Evolutionary conservation across 306 rosid species (phyloP).

Genomic region (Myrica gale): DNA sequence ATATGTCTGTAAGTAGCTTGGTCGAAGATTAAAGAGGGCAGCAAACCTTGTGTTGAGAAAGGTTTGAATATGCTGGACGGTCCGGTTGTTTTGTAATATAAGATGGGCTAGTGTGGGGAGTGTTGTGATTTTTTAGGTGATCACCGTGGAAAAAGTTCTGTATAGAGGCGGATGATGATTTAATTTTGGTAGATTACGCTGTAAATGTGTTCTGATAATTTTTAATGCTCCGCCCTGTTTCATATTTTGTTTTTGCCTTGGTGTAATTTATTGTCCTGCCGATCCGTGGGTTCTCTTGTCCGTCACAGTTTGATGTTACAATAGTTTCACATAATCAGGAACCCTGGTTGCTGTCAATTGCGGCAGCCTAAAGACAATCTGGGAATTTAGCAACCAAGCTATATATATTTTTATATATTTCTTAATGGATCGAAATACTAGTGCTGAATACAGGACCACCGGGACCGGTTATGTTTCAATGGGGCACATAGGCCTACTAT

Average conservation of each 20-base stretch:
- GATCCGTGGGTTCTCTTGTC: background rate
- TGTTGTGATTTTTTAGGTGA: slow-evolving; percentile 39
- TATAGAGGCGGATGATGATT: slow-evolving; percentile 39
- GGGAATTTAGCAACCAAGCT: no score
- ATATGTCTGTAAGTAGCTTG: slow-evolving; percentile 35
- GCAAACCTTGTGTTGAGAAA: slow-evolving; percentile 53
- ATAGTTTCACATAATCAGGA: background rate
- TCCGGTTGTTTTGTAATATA: slow-evolving; percentile 45
- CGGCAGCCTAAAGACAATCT: background rate
- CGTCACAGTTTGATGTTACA: no score
- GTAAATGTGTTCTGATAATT: slow-evolving; percentile 45
- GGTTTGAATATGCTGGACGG: slow-evolving; percentile 45
- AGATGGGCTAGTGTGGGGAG: slow-evolving; percentile 27
- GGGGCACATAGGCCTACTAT: no score
- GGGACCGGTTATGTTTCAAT: no score
- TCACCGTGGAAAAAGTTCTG: slow-evolving; percentile 43
- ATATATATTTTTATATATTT: no score
- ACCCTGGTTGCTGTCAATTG: background rate
- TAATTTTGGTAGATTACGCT: slow-evolving; percentile 37
- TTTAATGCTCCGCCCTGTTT: background rate
- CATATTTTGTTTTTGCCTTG: background rate
- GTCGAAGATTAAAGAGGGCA: slow-evolving; percentile 28
- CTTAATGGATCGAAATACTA: no score
- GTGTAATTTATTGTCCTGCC: no score
- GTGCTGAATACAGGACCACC: no score